Evolutionary conservation across 2,329 filamentous ascomycete genomes (phyloP).

Genomic region (Penicillium frequentans): DNA sequence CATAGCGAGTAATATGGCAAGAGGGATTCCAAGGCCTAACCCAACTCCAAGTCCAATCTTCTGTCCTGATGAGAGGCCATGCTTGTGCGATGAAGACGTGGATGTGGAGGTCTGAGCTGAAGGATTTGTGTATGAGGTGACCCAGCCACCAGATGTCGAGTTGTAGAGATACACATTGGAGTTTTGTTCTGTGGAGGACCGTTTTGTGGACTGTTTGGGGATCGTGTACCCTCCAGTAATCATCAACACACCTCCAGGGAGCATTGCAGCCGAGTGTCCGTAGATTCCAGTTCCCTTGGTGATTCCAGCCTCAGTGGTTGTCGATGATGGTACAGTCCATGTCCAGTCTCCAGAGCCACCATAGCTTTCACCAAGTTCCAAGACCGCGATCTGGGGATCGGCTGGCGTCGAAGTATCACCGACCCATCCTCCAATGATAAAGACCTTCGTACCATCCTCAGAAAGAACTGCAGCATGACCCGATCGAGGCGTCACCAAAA

Average conservation of each 20-base stretch:
- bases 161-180: slow-evolving; percentile 60
- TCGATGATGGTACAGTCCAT: slow-evolving; percentile 43
- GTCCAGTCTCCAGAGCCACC: slow-evolving; percentile 51
- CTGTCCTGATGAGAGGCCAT: slow-evolving; percentile 34
- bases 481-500: slow-evolving; percentile 72
- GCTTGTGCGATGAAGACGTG: slow-evolving; percentile 12
- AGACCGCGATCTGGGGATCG: slow-evolving; percentile 74
- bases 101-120: neutral
- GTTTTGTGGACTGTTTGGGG: slow-evolving; percentile 38
- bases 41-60: slow-evolving; percentile 65
- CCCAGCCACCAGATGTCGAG: slow-evolving; percentile 60
- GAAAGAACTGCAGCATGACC: slow-evolving; percentile 84
- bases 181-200: slow-evolving; percentile 38
- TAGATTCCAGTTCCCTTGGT: slow-evolving; percentile 53
- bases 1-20: slow-evolving; percentile 50
- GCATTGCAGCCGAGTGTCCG: slow-evolving; percentile 62
- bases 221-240: slow-evolving; percentile 60
- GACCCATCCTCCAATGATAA: slow-evolving; percentile 90
- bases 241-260: slow-evolving; percentile 63
- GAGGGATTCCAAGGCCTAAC: slow-evolving; percentile 62
- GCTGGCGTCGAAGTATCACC: slow-evolving; percentile 75
- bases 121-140: slow-evolving; percentile 56
- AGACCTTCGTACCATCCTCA: slow-evolving; percentile 72
- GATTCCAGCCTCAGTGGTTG: slow-evolving; percentile 40
- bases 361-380: slow-evolving; percentile 74